A percentile compares a stretch with the other conserved stretches of the same genome.
phyloP scores from a whole-genome alignment of 305 asterid species.

The Coffea humblotiana region DNA sequence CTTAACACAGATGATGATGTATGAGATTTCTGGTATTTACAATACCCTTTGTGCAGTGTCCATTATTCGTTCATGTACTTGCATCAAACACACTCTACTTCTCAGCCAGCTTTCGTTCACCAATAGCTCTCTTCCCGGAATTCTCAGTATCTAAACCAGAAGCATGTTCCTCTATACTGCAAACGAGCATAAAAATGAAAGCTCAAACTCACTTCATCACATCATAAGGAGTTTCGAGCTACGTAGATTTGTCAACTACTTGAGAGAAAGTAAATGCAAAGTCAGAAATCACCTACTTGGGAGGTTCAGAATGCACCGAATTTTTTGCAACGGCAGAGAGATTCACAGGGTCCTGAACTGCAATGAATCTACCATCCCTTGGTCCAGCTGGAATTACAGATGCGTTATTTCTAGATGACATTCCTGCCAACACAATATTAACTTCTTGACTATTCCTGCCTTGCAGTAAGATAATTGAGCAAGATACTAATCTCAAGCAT shows the following conservation, averaged over 20 bases:
- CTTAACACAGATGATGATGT: not conserved
- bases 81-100: not conserved
- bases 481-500: not conserved
- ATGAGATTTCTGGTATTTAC: constrained; percentile 1
- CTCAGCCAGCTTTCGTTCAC: constrained; percentile 3
- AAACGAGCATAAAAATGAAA: constrained; percentile 14
- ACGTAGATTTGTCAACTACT: not conserved
- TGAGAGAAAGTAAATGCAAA: not conserved
- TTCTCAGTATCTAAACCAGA: constrained; percentile 18
- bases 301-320: constrained; percentile 33
- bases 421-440: constrained; percentile 31
- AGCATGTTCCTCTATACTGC: constrained; percentile 37
- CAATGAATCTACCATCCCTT: constrained; percentile 22
- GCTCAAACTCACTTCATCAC: not conserved
- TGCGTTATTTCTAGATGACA: constrained; percentile 36
- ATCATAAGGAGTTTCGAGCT: not conserved
- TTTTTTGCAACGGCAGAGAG: constrained; percentile 25
- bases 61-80: not conserved
- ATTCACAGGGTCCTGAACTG: constrained; percentile 22
- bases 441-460: not conserved
- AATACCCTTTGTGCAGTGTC: not conserved
- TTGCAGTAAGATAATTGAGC: not conserved
- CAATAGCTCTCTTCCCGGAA: constrained; percentile 4
- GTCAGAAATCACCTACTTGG: constrained; percentile 37
- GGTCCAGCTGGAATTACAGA: constrained; percentile 14